These are phyloP conservation scores for Caloboletus firmus DNA, from an alignment of 1,284 basidiomycete genomes.

Conservation along the genomic window DNA sequence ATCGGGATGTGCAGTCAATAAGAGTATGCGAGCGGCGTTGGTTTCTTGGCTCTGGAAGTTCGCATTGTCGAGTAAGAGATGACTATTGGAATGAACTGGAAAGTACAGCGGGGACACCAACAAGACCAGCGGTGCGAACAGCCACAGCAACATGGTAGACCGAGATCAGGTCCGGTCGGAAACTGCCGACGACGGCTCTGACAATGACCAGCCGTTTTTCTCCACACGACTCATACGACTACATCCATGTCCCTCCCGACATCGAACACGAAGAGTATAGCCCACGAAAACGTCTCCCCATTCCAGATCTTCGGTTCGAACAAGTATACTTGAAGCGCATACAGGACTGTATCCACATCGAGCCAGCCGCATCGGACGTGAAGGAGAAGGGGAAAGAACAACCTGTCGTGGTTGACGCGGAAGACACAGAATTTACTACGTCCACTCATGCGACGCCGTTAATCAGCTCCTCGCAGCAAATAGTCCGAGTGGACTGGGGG, in stretches of 20 bases:
- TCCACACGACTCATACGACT: slow-evolving; percentile 16
- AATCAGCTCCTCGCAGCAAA: slow-evolving; percentile 30
- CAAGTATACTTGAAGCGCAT: slow-evolving; percentile 64
- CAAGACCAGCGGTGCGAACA: slow-evolving; percentile 19
- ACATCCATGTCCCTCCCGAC: slow-evolving; percentile 17
- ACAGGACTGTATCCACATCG: slow-evolving; percentile 50
- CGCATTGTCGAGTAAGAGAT: slow-evolving; percentile 14
- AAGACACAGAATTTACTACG: slow-evolving; percentile 17
- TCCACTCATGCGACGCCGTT: slow-evolving; percentile 24
- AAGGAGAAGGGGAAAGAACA: slow-evolving; percentile 35
- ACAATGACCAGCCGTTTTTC: slow-evolving; percentile 25
- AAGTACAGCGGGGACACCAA: slow-evolving; percentile 29
- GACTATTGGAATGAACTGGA: slow-evolving; percentile 27
- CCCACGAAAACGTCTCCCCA: slow-evolving; percentile 41
- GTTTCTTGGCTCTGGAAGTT: slow-evolving; percentile 1
- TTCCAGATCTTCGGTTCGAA: slow-evolving; percentile 75
- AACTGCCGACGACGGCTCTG: slow-evolving; percentile 19
- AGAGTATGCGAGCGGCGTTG: slow-evolving; percentile 44
- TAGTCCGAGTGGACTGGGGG: slow-evolving; percentile 57
- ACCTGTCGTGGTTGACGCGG: slow-evolving; percentile 9
- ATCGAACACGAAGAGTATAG: slow-evolving; percentile 13
- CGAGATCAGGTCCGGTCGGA: slow-evolving; percentile 9
- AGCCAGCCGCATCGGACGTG: slow-evolving; percentile 21
- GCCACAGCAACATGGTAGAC: slow-evolving; percentile 21
- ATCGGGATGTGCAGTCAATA: slow-evolving; percentile 88